These are phyloP conservation scores for Colletotrichum viniferum DNA, from an alignment of 2,329 filamentous ascomycete species.

Conservation along the genomic window DNA sequence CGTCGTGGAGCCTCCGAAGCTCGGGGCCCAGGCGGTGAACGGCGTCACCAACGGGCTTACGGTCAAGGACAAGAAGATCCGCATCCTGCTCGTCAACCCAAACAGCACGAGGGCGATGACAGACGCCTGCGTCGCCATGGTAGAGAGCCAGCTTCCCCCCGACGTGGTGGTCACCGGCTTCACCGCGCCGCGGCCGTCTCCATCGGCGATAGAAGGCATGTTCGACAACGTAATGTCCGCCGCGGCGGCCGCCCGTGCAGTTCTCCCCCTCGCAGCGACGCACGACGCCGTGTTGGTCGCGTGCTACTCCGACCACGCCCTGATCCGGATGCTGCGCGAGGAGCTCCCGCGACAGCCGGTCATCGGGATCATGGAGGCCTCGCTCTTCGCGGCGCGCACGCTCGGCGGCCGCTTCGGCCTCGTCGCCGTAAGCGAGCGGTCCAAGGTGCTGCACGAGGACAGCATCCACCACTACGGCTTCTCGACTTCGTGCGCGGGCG, in stretches of 20 bases:
- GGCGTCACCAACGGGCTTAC: not conserved
- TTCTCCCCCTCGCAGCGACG: conserved; percentile 30
- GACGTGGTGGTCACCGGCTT: conserved; percentile 31
- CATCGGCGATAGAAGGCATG: conserved; percentile 57
- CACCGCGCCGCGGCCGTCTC: not conserved
- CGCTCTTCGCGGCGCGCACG: conserved; percentile 14
- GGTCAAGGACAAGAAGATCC: not conserved
- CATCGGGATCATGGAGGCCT: conserved; percentile 85
- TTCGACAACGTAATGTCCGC: conserved; percentile 64
- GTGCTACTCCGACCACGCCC: conserved; percentile 13
- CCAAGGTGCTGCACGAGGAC: conserved; percentile 5
- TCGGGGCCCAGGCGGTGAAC: not conserved
- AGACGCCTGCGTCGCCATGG: conserved; percentile 58
- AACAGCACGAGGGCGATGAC: conserved; percentile 80
- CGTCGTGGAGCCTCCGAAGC: conserved; percentile 24
- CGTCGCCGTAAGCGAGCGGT: conserved; percentile 8
- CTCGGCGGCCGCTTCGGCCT: conserved; percentile 8
- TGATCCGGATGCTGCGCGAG: conserved; percentile 13
- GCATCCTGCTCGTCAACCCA: conserved; percentile 76
- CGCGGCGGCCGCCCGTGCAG: conserved; percentile 31
- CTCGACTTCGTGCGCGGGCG: conserved; percentile 3
- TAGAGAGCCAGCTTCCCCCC: conserved; percentile 44
- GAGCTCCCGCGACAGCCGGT: conserved; percentile 47
- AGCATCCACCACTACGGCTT: conserved; percentile 19
- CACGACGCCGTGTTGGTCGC: conserved; percentile 41